These are phyloP conservation scores for Teratosphaeria gauchensis DNA, from an alignment of 2,329 filamentous ascomycete species.

Conservation along the genomic window DNA sequence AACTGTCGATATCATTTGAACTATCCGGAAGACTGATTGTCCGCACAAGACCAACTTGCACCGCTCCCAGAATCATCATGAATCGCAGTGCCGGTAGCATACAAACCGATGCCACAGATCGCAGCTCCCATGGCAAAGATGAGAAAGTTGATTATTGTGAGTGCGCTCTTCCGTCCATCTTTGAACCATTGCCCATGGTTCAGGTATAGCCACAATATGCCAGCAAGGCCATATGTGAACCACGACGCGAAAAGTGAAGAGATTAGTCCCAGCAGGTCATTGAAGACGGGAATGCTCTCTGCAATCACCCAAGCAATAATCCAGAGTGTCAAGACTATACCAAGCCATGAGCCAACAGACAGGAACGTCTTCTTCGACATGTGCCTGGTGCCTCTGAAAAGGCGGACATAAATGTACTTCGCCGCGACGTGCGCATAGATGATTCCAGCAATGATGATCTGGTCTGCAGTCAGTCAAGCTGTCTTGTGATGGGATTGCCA, in stretches of 20 bases:
- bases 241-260: conserved; percentile 44
- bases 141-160: conserved; percentile 31
- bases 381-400: conserved; percentile 39
- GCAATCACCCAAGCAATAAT: conserved; percentile 35
- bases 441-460: conserved; percentile 41
- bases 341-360: conserved; percentile 41
- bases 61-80: conserved; percentile 25
- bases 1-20: background rate
- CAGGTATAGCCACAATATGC: conserved; percentile 45
- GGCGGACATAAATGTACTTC: conserved; percentile 42
- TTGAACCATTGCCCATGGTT: conserved; percentile 34
- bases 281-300: conserved; percentile 45
- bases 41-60: background rate
- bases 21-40: background rate
- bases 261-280: conserved; percentile 43
- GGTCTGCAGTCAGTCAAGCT: background rate
- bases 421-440: conserved; percentile 44
- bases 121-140: conserved; percentile 40
- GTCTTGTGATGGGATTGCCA: background rate
- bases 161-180: conserved; percentile 18
- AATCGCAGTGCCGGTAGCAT: conserved; percentile 30
- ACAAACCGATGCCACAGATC: conserved; percentile 36
- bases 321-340: conserved; percentile 39
- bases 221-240: conserved; percentile 36
- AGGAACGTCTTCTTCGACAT: conserved; percentile 39